Base-by-base conservation (phyloP, 768 basidiomycete genomes). In the Tricholoma flavovirens region DNA sequence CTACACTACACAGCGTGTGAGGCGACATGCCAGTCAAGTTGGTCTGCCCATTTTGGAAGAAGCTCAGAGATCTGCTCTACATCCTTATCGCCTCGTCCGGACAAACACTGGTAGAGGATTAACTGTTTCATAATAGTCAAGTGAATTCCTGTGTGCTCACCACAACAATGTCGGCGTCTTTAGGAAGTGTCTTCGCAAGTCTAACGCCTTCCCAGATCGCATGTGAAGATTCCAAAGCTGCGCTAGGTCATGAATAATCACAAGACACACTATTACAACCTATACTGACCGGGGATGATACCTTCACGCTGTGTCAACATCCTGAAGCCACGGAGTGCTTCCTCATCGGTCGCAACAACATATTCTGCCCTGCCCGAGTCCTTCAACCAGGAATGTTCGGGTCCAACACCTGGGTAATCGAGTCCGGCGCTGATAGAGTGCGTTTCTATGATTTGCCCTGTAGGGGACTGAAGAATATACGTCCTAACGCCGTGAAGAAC, bases 321-420 rank as follows among this genome's bases (percentile, higher is more conserved):
- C 56, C 93, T 77, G 82, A 99, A 98, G 1, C 93, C 97, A 38
- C 93, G 81, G 26, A 98, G 77, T 5, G 93, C 93, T 63, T 99
- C 80, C 70, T 97, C 93, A 66, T 99, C 97, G 4, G 90, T 97
- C 8, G 95, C 96, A 12, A 81, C 86, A 17, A 90, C 84, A 68
- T 98, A 99, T 67, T 97, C 93, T 0, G 93, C 97, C 57, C 97
- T 79, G 15, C 90, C 90, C 3, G 87, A 88, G 66, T 98, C 94
- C 72, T 98, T 98, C 67, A 99, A 76, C 88, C 91, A 97, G 46
- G 96, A 89, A 67, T 98, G 97, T 71, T 99, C 97, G 8, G 97
- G 97, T 19, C 97, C 97, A 49, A 99, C 96, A 60, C 94, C 94
- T 22, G 94, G 94, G 72, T 98, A 98, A 72, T 98, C 94, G 43